phyloP scores from a whole-genome alignment of 306 rosid genomes.

The Herpetospermum pedunculosum region DNA sequence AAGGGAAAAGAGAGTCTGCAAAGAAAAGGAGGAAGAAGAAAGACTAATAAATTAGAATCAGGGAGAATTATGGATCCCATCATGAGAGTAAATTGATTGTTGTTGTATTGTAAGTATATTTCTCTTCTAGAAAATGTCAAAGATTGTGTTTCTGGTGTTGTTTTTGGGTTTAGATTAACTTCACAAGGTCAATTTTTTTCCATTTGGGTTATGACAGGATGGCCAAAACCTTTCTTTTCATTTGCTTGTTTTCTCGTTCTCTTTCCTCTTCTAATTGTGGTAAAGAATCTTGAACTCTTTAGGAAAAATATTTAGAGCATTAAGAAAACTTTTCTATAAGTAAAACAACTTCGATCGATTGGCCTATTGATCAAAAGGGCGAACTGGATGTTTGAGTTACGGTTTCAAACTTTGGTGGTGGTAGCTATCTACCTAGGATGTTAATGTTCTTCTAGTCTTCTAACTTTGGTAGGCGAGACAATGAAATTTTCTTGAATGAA shows the following conservation, averaged over 20 bases:
- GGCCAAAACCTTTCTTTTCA: not conserved
- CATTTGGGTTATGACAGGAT: no score
- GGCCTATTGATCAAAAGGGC: no score
- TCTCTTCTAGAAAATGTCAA: not conserved
- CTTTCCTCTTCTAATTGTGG: not conserved
- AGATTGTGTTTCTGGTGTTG: not conserved
- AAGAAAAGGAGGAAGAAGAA: not conserved
- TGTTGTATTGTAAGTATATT: not conserved
- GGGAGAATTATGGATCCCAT: not conserved
- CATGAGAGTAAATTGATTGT: not conserved
- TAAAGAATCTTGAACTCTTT: not conserved
- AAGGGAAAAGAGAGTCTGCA: no score
- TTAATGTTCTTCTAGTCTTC: no score
- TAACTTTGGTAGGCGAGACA: no score
- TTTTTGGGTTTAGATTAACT: constrained; percentile 3
- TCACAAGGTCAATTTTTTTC: not conserved
- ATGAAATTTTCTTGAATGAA: no score
- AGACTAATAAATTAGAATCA: not conserved
- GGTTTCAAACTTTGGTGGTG: no score
- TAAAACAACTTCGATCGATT: no score
- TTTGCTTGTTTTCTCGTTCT: not conserved
- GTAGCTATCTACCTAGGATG: no score
- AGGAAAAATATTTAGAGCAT: not conserved
- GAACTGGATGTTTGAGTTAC: no score
- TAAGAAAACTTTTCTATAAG: not conserved